Evolutionary conservation across 352 stramenopile species (phyloP).

Genomic region (Peronosclerospora sorghi): DNA sequence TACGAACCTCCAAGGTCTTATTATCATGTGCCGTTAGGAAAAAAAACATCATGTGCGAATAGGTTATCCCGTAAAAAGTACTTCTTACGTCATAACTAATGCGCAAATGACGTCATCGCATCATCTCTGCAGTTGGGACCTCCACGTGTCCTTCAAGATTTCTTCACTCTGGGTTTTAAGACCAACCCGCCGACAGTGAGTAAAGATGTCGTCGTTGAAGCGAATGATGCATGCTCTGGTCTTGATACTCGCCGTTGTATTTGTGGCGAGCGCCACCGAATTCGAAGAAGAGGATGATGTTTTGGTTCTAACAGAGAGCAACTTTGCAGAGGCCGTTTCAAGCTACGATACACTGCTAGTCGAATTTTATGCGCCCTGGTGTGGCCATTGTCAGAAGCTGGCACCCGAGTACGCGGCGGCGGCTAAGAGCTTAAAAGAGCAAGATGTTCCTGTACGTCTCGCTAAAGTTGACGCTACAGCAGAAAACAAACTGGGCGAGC

Average conservation of each 20-base stretch:
- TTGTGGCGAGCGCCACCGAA: slow-evolving; percentile 32
- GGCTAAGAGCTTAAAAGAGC: slow-evolving; percentile 66
- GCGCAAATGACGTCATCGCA: too few species aligned
- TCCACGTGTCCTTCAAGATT: too few species aligned
- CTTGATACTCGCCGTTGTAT: slow-evolving; percentile 39
- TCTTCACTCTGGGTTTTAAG: too few species aligned
- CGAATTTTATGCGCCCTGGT: slow-evolving; percentile 93
- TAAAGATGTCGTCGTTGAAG: too few species aligned
- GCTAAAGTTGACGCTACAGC: slow-evolving; percentile 85
- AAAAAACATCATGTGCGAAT: too few species aligned
- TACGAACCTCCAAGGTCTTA: too few species aligned
- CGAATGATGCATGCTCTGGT: too few species aligned
- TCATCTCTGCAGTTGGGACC: too few species aligned
- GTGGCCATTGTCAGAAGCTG: slow-evolving; percentile 90
- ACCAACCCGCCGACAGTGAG: too few species aligned
- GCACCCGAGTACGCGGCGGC: slow-evolving; percentile 85
- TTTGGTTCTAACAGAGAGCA: slow-evolving; percentile 85
- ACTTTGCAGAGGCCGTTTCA: slow-evolving; percentile 83
- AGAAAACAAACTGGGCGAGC: slow-evolving; percentile 65
- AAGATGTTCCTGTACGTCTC: slow-evolving; percentile 65
- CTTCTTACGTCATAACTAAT: too few species aligned
- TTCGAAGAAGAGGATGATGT: slow-evolving; percentile 86
- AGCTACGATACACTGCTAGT: slow-evolving; percentile 83
- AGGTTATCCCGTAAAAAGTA: too few species aligned
- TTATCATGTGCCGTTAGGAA: too few species aligned